These are phyloP conservation scores for Saccharomyces hybrid DNA, from an alignment of 1,139 yeast genomes.

Conservation along the genomic window DNA sequence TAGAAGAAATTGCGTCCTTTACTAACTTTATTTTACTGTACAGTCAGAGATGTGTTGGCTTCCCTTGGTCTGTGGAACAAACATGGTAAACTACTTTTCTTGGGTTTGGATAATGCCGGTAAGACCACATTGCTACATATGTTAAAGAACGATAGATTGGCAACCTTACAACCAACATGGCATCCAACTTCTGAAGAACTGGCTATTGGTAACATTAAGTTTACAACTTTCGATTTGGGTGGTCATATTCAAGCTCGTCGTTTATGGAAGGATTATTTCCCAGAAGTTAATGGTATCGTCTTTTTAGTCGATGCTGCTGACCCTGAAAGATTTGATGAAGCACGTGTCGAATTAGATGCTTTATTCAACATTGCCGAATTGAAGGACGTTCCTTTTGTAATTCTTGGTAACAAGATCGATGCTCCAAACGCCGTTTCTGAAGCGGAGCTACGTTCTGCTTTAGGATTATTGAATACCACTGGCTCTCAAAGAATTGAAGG, in stretches of 20 bases:
- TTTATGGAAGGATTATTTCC: slow-evolving; percentile 98
- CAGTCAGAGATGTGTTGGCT: slow-evolving; percentile 86
- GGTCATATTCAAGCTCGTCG: slow-evolving; percentile 99
- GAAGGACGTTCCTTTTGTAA: slow-evolving; percentile 78
- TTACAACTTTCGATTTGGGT: slow-evolving; percentile 96
- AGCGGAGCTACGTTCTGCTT: slow-evolving; percentile 84
- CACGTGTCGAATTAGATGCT: slow-evolving; percentile 90
- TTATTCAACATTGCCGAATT: slow-evolving; percentile 88
- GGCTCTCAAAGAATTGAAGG: slow-evolving; percentile 73
- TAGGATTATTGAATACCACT: slow-evolving; percentile 82
- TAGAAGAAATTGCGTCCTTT: background rate
- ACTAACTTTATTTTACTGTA: slow-evolving; percentile 1
- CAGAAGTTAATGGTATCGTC: slow-evolving; percentile 96
- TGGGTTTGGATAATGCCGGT: slow-evolving; percentile 98
- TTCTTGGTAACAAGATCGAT: slow-evolving; percentile 95
- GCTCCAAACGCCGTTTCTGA: slow-evolving; percentile 91
- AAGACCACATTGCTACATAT: slow-evolving; percentile 93
- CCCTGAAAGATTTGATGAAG: slow-evolving; percentile 88
- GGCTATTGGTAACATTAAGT: slow-evolving; percentile 91
- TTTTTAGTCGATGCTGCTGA: slow-evolving; percentile 97
- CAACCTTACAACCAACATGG: slow-evolving; percentile 93
- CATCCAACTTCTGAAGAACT: slow-evolving; percentile 98
- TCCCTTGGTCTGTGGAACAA: slow-evolving; percentile 95
- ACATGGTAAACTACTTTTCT: slow-evolving; percentile 90
- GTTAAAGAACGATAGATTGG: slow-evolving; percentile 94